Evolutionary conservation across 2,329 filamentous ascomycete species (phyloP).

Genomic region (Akanthomyces muscarius): DNA sequence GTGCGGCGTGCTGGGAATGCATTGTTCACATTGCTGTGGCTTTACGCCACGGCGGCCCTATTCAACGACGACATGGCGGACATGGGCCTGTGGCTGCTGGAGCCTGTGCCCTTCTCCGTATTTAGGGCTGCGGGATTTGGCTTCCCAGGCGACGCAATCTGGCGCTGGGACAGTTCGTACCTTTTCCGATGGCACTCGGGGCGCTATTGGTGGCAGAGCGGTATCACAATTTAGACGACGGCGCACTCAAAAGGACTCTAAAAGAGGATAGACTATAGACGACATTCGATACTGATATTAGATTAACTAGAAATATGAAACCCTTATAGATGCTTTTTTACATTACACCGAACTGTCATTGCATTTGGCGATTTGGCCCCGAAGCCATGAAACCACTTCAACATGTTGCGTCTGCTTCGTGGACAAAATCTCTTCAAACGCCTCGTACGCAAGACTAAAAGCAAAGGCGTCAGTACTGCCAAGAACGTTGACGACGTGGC

Average conservation of each 20-base stretch:
- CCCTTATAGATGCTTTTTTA: neutral
- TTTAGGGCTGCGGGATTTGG: constrained; percentile 65
- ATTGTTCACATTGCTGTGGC: constrained; percentile 60
- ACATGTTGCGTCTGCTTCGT: constrained; percentile 68
- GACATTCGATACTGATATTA: no score
- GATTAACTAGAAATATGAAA: neutral
- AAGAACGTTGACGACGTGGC: neutral
- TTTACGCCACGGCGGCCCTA: constrained; percentile 59
- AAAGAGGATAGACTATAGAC: neutral
- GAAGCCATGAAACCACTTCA: constrained; percentile 65
- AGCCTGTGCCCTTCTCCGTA: constrained; percentile 74
- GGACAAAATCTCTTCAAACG: constrained; percentile 64
- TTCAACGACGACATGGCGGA: constrained; percentile 74
- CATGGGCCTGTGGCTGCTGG: constrained; percentile 72
- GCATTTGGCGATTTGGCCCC: constrained; percentile 40
- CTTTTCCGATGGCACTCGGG: constrained; percentile 55
- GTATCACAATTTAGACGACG: constrained; percentile 28
- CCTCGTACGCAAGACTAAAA: constrained; percentile 61
- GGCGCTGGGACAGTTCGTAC: constrained; percentile 59
- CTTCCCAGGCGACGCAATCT: constrained; percentile 56
- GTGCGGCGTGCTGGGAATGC: constrained; percentile 56
- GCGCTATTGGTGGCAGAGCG: constrained; percentile 56
- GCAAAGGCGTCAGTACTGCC: neutral
- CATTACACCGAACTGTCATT: constrained; percentile 12
- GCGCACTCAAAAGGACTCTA: neutral